Evolutionary conservation across 371 early-diverging fungal genomes (phyloP).

Genomic region (Mortierella polycephala): DNA sequence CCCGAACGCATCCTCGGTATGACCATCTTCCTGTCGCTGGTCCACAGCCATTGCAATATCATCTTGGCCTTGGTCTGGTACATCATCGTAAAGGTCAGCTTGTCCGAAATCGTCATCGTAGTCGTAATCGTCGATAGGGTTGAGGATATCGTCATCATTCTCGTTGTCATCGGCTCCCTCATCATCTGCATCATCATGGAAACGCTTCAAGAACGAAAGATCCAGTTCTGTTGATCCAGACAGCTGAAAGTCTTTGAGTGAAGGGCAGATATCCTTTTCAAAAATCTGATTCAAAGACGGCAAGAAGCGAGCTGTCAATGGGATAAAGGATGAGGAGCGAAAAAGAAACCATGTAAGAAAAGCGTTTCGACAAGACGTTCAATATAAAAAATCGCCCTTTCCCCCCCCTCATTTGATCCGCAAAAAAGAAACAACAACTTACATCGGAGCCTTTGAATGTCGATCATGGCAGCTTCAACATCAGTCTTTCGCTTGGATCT

Average conservation of each 20-base stretch:
- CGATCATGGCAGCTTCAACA: conserved; percentile 34
- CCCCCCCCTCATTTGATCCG: not conserved
- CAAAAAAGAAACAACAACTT: not conserved
- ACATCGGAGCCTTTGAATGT: conserved; percentile 48
- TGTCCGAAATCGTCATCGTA: conserved; percentile 31
- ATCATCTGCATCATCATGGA: conserved; percentile 42
- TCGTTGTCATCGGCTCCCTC: conserved; percentile 13
- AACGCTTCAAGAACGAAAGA: conserved; percentile 54
- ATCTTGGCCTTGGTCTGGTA: conserved; percentile 20
- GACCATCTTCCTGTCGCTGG: conserved; percentile 13
- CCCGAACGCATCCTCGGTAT: conserved; percentile 52
- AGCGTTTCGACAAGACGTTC: no score
- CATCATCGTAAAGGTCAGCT: conserved; percentile 32
- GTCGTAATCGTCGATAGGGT: conserved; percentile 26
- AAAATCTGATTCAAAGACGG: conserved; percentile 59
- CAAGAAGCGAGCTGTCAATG: conserved; percentile 64
- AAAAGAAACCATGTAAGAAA: no score
- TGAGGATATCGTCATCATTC: conserved; percentile 8
- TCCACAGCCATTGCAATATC: not conserved
- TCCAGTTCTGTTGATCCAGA: conserved; percentile 50
- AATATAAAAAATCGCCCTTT: no score
- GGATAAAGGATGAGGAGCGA: not conserved
- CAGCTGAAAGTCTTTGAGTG: conserved; percentile 63
- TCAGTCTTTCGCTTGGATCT: conserved; percentile 27
- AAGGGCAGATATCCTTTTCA: conserved; percentile 72